Base-by-base conservation (phyloP, 106 monocot genomes). In the Dioscorea zingiberensis region DNA sequence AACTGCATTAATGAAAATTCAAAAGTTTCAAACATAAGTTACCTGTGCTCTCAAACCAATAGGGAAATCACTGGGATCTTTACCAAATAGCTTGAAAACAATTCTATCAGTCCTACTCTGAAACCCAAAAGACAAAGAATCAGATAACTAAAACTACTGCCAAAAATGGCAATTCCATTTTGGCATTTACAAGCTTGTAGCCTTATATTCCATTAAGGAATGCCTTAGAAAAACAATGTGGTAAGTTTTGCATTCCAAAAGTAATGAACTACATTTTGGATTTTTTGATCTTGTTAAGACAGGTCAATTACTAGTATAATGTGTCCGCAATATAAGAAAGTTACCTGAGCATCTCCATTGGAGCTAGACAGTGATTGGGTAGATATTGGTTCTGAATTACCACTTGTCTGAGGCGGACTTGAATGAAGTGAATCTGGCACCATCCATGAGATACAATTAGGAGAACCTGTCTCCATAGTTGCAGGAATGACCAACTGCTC, bases 41-140 rank as follows among this genome's bases (percentile, higher is more conserved):
- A 93, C 93, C 93, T 93, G 88, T 55, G 71, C 30, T 25, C 85
- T 74, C 60, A 93, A 61, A 81, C 60, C 54, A 62, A 72, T 70
- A 76, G 93, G 85, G 45, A 93, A 69, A 74, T 86, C 89, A 71
- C 68, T 80, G 63, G 93, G 93, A 29, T 89, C 83, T 84, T 93
- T 93, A 47, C 89, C 93, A 59, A 93, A 93, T 45, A 93, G 89
- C 58, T 93, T 93, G 68, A 93, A 93, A 7, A 93, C 76, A 53
- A 93, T 89, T 53, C 74, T 89, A 79, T 84, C 89, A 22, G 93
- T 93, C 59, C 79, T 75, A 45, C 74, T 71, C 93, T 93, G 93
- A 18, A 77, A 71, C 27, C 24, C 25, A 63, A 69, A 67, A 13
- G 47, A 38, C 38, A 38, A 38, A 38, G 4, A 38, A 38, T 38